Percentiles rank a stretch among this genome's conserved stretches.
Evolutionary conservation across 371 early-diverging fungal genomes (phyloP).

Genomic region (Actinomortierella ambigua): DNA sequence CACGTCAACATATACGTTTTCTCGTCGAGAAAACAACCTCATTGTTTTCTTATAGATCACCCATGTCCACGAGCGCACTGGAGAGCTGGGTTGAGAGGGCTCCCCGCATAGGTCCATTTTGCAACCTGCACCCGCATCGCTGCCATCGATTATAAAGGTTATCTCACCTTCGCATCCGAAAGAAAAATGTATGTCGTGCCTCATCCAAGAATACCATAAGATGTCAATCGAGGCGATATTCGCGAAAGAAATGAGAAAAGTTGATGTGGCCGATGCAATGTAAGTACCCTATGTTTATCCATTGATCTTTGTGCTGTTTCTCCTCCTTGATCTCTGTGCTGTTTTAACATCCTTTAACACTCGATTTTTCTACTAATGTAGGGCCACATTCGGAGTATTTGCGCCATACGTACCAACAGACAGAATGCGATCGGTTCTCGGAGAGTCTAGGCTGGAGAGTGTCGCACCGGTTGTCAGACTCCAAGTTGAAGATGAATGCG

Average conservation of each 20-base stretch:
- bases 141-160: conserved; percentile 12
- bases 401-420: conserved; percentile 11
- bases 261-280: conserved; percentile 22
- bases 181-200: conserved; percentile 14
- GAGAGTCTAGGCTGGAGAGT: conserved; percentile 13
- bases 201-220: conserved; percentile 17
- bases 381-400: conserved; percentile 19
- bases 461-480: conserved; percentile 12
- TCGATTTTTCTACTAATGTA: conserved; percentile 11
- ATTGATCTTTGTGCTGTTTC: background rate
- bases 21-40: too few species aligned
- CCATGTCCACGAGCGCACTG: conserved; percentile 8
- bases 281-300: conserved; percentile 14
- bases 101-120: conserved; percentile 12
- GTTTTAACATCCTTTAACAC: conserved; percentile 10
- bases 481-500: conserved; percentile 14
- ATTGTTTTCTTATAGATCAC: conserved; percentile 11
- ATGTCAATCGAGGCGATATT: conserved; percentile 20
- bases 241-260: conserved; percentile 17
- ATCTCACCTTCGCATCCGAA: conserved; percentile 20
- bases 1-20: too few species aligned
- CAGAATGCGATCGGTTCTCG: conserved; percentile 17
- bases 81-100: conserved; percentile 17
- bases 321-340: too few species aligned
- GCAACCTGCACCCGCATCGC: conserved; percentile 14